Evolutionary conservation across 202 grass and related monocot species (phyloP).

Genomic region (Carex arenaria): DNA sequence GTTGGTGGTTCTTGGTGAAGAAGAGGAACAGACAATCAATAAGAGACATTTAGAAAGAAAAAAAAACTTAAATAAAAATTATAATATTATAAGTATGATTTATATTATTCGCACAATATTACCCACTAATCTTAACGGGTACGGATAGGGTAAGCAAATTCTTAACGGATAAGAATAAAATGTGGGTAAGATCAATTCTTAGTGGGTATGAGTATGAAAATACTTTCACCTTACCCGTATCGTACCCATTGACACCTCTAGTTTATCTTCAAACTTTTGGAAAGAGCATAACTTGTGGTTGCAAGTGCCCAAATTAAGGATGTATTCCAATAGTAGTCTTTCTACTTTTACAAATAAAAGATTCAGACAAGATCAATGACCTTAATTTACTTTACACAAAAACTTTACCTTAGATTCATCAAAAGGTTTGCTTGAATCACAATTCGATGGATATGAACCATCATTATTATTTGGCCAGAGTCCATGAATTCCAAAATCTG

Average conservation of each 20-base stretch:
- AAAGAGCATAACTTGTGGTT: too few species aligned
- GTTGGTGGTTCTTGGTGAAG: not conserved
- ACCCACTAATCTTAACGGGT: too few species aligned
- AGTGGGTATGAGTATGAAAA: too few species aligned
- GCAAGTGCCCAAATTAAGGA: not conserved
- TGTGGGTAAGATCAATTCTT: too few species aligned
- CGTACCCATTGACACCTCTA: too few species aligned
- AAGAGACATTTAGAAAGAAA: not conserved
- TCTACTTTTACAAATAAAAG: not conserved
- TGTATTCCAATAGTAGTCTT: not conserved
- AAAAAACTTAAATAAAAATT: not conserved
- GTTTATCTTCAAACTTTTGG: too few species aligned
- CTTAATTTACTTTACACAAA: not conserved
- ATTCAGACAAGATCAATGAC: not conserved
- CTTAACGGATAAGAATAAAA: too few species aligned
- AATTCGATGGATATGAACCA: conserved; percentile 77
- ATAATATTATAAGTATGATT: too few species aligned
- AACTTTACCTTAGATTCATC: conserved; percentile 53
- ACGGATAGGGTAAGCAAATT: too few species aligned
- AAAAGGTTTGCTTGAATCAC: conserved; percentile 37
- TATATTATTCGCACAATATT: too few species aligned
- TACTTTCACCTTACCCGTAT: too few species aligned
- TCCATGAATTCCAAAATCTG: conserved; percentile 93
- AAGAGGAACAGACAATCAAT: not conserved
- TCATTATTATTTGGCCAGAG: conserved; percentile 91